Evolutionary conservation across 331 rosid species (phyloP).

Genomic region (Arachis monticola): DNA sequence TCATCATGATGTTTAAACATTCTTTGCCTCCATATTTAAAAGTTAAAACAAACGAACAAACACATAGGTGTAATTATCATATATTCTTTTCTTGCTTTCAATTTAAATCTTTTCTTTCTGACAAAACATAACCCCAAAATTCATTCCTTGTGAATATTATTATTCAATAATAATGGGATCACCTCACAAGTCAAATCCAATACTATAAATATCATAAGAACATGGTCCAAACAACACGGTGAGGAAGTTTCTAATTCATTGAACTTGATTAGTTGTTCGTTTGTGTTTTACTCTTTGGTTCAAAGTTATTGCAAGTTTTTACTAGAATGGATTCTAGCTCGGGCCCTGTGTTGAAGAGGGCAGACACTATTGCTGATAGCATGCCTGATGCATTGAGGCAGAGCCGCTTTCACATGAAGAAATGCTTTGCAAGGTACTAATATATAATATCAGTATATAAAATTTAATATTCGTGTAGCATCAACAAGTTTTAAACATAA

Average conservation of each 20-base stretch:
- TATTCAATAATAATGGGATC: constrained; percentile 2
- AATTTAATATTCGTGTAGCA: too few species aligned
- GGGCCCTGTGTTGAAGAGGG: constrained; percentile 50
- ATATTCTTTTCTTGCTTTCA: constrained; percentile 71
- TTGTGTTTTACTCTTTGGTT: background rate
- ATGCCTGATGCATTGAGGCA: constrained; percentile 76
- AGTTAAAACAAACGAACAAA: background rate
- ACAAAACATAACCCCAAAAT: constrained; percentile 40
- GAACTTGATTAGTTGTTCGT: background rate
- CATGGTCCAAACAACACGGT: constrained; percentile 23
- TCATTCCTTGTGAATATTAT: background rate
- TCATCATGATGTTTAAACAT: constrained; percentile 43
- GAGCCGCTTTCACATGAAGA: constrained; percentile 74
- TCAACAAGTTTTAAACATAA: too few species aligned
- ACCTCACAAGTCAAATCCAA: background rate
- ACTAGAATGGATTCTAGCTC: constrained; percentile 63
- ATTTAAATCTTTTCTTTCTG: constrained; percentile 44
- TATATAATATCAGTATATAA: too few species aligned
- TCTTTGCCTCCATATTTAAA: constrained; percentile 54
- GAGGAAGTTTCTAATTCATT: constrained; percentile 15
- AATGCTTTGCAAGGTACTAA: constrained; percentile 71
- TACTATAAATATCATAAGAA: constrained; percentile 43
- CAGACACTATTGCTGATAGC: constrained; percentile 69
- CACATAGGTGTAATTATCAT: constrained; percentile 17
- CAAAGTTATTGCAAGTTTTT: background rate